Evolutionary conservation across 495 filamentous ascomycete genomes (phyloP).

Genomic region (Aspergillus cavernicola): DNA sequence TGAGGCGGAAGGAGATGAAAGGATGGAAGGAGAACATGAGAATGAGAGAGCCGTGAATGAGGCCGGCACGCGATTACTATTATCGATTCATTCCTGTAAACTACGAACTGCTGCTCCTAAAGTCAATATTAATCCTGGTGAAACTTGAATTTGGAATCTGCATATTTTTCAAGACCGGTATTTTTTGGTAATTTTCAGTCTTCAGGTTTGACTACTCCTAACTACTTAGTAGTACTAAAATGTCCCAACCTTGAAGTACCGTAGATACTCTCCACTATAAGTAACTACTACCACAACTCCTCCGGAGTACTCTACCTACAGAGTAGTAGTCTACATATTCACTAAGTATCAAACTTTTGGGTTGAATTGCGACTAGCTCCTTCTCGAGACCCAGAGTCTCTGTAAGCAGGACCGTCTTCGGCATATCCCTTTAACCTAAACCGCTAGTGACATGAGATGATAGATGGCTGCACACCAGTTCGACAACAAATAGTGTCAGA

Average conservation of each 20-base stretch:
- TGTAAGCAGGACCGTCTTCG: constrained; percentile 24
- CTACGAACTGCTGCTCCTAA: too few species aligned
- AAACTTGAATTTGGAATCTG: too few species aligned
- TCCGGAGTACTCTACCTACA: too few species aligned
- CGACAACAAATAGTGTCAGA: constrained; percentile 34
- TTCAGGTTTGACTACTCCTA: too few species aligned
- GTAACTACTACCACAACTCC: too few species aligned
- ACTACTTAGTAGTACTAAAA: too few species aligned
- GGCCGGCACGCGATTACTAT: constrained; percentile 14
- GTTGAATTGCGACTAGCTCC: constrained; percentile 21
- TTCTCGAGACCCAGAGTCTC: constrained; percentile 17
- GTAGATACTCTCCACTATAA: too few species aligned
- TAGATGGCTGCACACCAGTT: constrained; percentile 17
- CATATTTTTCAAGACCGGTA: constrained; percentile 1
- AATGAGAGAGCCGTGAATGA: constrained; percentile 14
- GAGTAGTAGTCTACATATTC: too few species aligned
- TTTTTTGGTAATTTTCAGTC: not conserved
- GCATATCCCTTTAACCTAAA: constrained; percentile 22
- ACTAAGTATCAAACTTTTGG: constrained; percentile 26
- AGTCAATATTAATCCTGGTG: not conserved
- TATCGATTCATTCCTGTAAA: not conserved
- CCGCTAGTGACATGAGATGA: constrained; percentile 28
- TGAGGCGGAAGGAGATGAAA: constrained; percentile 15
- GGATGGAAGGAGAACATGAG: constrained; percentile 7
- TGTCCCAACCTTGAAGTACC: too few species aligned